Percentiles rank a stretch among this genome's conserved stretches.
Conservation (phyloP, 495 filamentous ascomycete species). For the Xylaria bambusicola region DNA sequence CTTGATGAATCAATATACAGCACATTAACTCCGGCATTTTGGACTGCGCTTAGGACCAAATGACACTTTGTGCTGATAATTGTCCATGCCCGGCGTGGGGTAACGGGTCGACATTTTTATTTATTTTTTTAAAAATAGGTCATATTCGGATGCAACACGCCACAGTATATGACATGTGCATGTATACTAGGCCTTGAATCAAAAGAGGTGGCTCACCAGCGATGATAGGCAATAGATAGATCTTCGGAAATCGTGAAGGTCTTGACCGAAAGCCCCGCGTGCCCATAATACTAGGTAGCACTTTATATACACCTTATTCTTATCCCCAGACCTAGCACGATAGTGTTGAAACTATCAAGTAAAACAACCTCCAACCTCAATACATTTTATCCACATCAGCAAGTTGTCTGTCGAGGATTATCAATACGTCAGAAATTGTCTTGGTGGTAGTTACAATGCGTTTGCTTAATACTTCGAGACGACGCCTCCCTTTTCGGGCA, state of each 20-base stretch:
- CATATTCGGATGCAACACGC: conserved; percentile 3
- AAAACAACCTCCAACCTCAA: too few species aligned
- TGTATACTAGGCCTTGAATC: neutral
- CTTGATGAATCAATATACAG: neutral
- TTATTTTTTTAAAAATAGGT: conserved; percentile 18
- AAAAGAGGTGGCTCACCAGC: neutral
- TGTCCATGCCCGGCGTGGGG: conserved; percentile 3
- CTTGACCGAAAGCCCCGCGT: neutral
- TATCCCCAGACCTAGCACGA: neutral
- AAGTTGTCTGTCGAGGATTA: too few species aligned
- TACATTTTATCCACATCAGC: too few species aligned
- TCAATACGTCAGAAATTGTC: too few species aligned
- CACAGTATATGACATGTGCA: neutral
- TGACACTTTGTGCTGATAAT: neutral
- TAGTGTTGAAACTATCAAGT: neutral
- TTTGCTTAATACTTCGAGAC: neutral
- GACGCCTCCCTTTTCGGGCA: conserved; percentile 7
- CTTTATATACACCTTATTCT: neutral
- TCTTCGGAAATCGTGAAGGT: neutral
- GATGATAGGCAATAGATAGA: neutral
- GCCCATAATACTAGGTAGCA: neutral
- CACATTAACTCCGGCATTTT: neutral
- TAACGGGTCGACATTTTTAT: too few species aligned
- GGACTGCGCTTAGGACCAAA: neutral
- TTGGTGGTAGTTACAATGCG: neutral